Evolutionary conservation across 306 rosid genomes (phyloP), one percentile per base, ranked within the genome.

Genomic region (Casuarina equisetifolia): DNA sequence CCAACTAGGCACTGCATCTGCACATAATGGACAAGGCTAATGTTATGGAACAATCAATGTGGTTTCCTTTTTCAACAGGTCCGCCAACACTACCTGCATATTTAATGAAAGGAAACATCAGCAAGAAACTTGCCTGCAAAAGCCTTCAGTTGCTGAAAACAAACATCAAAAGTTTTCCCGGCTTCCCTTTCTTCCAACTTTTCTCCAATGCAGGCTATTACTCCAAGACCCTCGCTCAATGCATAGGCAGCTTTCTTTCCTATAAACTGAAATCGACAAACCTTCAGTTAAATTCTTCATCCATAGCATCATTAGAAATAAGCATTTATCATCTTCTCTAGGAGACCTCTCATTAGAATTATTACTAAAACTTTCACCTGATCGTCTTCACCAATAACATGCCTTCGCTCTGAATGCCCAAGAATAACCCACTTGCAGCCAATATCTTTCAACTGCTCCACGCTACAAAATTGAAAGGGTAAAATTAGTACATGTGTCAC

Each of bases 231-330:
- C 90, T 91, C 88, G 45, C 79, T 89, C 94, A 92, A 86, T 72
- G 99, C 99, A 89, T 96, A 96, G 76, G 94, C 94, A 70, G 99
- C 97, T 81, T 96, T 96, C 93, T 90, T 92, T 81, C 99, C 99
- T 77, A 92, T 92, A 78, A 92, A 96, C 99, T 96, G 93, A 35
- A 74, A 75, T 82, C 45, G 78, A 83, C 76, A 84, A 78, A 80
- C 64, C 32, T 64, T 81, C 78, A 70, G 85, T 83, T 57, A 84
- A 54, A 76, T 39, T 80, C 70, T 69, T 32, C 77, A 43, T 50
- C 66, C 25, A 69, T 20, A 32, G 9, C 54, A 76, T 53, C 67
- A 87, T 54, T 50, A 78, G 59, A 39, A 79, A 66, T 9, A 70
- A 67, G 68, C 61, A 70, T 5, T 57, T 45, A 73, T 50, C 17